These are phyloP conservation scores for Baeospora myosura DNA, from an alignment of 1,284 basidiomycete genomes.

Conservation along the genomic window DNA sequence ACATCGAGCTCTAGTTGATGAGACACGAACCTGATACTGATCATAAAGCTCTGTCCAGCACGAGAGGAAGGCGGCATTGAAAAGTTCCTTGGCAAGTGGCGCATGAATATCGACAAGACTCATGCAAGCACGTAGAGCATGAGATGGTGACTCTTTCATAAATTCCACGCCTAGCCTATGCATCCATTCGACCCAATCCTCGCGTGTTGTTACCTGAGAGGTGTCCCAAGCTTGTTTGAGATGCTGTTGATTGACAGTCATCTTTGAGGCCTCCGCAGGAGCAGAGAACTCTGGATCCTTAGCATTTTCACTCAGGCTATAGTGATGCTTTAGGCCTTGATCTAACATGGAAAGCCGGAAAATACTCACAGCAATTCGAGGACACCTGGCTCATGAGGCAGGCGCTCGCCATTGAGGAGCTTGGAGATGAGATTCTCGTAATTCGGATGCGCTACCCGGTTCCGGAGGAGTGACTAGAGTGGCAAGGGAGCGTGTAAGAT, in stretches of 20 bases:
- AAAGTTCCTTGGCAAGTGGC: conserved; percentile 89
- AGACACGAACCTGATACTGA: conserved; percentile 73
- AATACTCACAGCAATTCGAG: conserved; percentile 50
- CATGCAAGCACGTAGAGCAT: conserved; percentile 94
- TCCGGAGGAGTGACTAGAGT: conserved; percentile 64
- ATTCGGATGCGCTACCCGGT: conserved; percentile 76
- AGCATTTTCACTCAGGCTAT: conserved; percentile 48
- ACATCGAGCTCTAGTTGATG: neutral
- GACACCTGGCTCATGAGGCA: conserved; percentile 70
- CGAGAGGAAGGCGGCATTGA: conserved; percentile 97
- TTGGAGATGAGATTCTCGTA: conserved; percentile 89
- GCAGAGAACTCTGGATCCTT: conserved; percentile 66
- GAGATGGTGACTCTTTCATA: conserved; percentile 97
- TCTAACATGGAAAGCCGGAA: neutral
- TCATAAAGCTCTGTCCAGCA: conserved; percentile 98
- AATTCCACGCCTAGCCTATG: conserved; percentile 91
- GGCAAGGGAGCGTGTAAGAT: neutral
- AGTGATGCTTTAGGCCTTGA: neutral
- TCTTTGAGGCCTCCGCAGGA: conserved; percentile 78
- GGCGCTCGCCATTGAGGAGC: conserved; percentile 85
- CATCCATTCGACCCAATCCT: conserved; percentile 98
- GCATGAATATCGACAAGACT: conserved; percentile 89
- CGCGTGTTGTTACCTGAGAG: conserved; percentile 69
- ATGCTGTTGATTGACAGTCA: conserved; percentile 96
- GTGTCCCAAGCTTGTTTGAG: conserved; percentile 97